Evolutionary conservation across 345 rosid species (phyloP).

Genomic region (Fremontodendron californicum): DNA sequence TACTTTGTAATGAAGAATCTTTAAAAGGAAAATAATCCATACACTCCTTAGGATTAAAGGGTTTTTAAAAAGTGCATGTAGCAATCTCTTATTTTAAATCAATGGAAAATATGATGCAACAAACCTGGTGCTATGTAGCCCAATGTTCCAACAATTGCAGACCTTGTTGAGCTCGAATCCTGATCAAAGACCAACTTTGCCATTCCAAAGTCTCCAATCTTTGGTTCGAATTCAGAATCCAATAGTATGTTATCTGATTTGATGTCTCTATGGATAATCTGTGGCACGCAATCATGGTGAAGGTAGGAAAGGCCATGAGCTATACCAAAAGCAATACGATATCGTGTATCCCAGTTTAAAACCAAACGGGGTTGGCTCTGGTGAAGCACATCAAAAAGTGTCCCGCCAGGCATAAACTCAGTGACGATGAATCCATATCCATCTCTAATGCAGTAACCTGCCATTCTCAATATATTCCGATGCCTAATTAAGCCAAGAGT

Average conservation of each 20-base stretch:
- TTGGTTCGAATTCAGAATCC: constrained; percentile 37
- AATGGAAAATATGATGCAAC: not conserved
- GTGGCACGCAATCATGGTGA: constrained; percentile 42
- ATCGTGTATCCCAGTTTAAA: constrained; percentile 31
- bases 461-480: constrained; percentile 30
- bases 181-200: constrained; percentile 27
- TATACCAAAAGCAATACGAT: constrained; percentile 31
- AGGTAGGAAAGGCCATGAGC: constrained; percentile 41
- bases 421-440: constrained; percentile 31
- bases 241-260: constrained; percentile 34
- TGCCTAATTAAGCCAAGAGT: constrained; percentile 31
- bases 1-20: not conserved
- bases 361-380: constrained; percentile 17
- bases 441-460: constrained; percentile 32
- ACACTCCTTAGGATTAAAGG: too few relatives aligned
- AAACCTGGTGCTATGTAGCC: constrained; percentile 48
- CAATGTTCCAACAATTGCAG: constrained; percentile 32
- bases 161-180: constrained; percentile 26
- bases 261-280: constrained; percentile 37
- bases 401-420: constrained; percentile 36
- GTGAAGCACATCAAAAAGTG: constrained; percentile 30
- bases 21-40: too few relatives aligned
- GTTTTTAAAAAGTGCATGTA: not conserved
- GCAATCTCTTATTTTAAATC: not conserved
- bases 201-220: constrained; percentile 40